phyloP scores from a whole-genome alignment of 2,329 filamentous ascomycete genomes.

The Sporothrix humicola region DNA sequence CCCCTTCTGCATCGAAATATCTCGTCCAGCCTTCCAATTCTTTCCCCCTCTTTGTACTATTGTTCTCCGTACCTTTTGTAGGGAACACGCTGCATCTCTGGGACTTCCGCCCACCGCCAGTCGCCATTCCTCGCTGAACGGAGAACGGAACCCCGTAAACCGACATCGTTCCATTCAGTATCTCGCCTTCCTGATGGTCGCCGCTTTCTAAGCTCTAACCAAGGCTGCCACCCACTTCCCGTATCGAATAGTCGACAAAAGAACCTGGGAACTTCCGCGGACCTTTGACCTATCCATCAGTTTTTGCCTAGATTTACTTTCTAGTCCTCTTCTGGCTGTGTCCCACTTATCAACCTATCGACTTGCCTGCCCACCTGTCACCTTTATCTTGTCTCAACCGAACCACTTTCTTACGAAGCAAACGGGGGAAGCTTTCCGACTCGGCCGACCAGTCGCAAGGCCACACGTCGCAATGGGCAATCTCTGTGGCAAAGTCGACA shows the following conservation, averaged over 20 bases:
- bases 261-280: background rate
- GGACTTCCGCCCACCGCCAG: background rate
- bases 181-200: background rate
- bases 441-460: background rate
- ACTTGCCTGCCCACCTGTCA: background rate
- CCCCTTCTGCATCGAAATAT: constrained; percentile 12
- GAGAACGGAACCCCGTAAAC: too few relatives aligned
- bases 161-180: background rate
- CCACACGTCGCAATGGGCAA: constrained; percentile 70
- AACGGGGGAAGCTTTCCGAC: background rate
- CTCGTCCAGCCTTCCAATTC: background rate
- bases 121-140: background rate
- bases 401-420: background rate
- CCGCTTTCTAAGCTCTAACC: background rate
- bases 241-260: background rate
- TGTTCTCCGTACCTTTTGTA: background rate
- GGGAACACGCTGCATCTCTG: background rate
- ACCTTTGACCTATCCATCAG: background rate
- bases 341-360: too few relatives aligned
- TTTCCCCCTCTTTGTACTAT: background rate
- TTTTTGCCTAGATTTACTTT: too few relatives aligned
- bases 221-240: too few relatives aligned
- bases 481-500: constrained; percentile 75
- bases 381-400: background rate
- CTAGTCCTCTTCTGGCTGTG: too few relatives aligned